Conservation (phyloP, 1,284 basidiomycete species). For the Cystobasidium sp. region DNA sequence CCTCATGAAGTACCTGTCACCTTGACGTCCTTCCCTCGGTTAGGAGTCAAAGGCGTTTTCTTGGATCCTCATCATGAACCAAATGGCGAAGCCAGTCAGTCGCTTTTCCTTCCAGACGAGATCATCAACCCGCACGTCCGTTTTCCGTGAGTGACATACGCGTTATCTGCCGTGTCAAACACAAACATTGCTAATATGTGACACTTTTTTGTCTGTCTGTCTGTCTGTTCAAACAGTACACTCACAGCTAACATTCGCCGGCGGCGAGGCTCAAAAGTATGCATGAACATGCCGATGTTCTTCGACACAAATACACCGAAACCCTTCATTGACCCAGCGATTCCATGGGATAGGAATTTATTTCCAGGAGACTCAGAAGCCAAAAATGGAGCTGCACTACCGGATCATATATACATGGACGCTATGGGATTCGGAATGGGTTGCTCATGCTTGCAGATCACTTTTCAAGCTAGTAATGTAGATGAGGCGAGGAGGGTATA, state of each 20-base stretch:
- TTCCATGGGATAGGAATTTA: slow-evolving; percentile 78
- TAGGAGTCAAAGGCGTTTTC: slow-evolving; percentile 83
- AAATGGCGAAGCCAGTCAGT: slow-evolving; percentile 79
- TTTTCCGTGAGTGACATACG: slow-evolving; percentile 76
- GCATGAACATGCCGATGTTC: slow-evolving; percentile 93
- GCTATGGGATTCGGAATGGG: slow-evolving; percentile 99
- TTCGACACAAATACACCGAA: slow-evolving; percentile 83
- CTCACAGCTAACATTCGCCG: slow-evolving; percentile 93
- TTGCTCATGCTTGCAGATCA: slow-evolving; percentile 95
- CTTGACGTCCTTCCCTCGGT: slow-evolving; percentile 90
- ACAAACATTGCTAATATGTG: slow-evolving; percentile 1
- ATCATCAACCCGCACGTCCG: slow-evolving; percentile 96
- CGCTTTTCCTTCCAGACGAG: slow-evolving; percentile 91
- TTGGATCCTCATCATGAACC: slow-evolving; percentile 87
- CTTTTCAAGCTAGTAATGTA: slow-evolving; percentile 95
- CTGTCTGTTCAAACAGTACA: slow-evolving; percentile 64
- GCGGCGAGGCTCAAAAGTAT: slow-evolving; percentile 88
- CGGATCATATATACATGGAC: slow-evolving; percentile 96
- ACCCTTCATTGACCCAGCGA: slow-evolving; percentile 87
- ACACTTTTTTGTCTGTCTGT: background rate
- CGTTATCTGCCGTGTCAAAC: background rate
- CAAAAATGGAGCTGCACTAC: slow-evolving; percentile 79
- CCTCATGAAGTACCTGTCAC: slow-evolving; percentile 88
- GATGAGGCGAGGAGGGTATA: slow-evolving; percentile 89
- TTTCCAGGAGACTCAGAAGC: slow-evolving; percentile 88